These are phyloP conservation scores for Lactarius evosmus DNA, from an alignment of 768 basidiomycete genomes.

Conservation along the genomic window DNA sequence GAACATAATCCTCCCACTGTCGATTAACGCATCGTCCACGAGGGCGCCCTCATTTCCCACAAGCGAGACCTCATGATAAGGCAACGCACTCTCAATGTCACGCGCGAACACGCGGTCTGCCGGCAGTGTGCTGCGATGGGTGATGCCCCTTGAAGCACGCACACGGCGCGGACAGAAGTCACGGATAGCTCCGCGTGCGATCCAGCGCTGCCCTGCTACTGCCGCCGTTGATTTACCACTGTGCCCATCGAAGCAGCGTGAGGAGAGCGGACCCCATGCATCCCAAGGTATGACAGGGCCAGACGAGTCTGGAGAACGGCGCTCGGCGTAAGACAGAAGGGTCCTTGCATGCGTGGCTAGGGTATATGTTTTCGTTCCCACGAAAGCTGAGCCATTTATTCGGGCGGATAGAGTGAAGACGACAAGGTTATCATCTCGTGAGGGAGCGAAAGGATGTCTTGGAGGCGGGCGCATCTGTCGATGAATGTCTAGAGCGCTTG, in stretches of 20 bases:
- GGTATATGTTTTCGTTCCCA: background rate
- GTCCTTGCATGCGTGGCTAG: conserved; percentile 5
- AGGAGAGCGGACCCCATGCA: conserved; percentile 2
- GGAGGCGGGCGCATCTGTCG: background rate
- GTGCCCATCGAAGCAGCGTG: conserved; percentile 1
- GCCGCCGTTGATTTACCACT: background rate
- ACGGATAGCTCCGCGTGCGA: background rate
- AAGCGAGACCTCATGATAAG: conserved; percentile 1
- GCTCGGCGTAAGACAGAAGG: conserved; percentile 3
- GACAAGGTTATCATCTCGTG: background rate
- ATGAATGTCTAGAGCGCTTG: background rate
- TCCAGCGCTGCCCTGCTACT: conserved; percentile 2
- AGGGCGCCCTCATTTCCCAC: background rate
- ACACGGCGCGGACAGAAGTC: conserved; percentile 14
- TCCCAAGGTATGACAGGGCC: background rate
- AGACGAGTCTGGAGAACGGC: background rate
- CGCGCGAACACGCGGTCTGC: background rate
- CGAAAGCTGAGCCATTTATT: background rate
- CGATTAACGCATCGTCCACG: conserved; percentile 5
- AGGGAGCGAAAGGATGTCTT: background rate
- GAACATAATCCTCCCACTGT: conserved; percentile 1
- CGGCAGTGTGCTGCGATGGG: background rate
- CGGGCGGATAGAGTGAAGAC: background rate
- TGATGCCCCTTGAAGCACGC: background rate
- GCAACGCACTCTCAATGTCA: conserved; percentile 3